phyloP scores from a whole-genome alignment of 257 asterid genomes.

The Thymus quinquecostatus region DNA sequence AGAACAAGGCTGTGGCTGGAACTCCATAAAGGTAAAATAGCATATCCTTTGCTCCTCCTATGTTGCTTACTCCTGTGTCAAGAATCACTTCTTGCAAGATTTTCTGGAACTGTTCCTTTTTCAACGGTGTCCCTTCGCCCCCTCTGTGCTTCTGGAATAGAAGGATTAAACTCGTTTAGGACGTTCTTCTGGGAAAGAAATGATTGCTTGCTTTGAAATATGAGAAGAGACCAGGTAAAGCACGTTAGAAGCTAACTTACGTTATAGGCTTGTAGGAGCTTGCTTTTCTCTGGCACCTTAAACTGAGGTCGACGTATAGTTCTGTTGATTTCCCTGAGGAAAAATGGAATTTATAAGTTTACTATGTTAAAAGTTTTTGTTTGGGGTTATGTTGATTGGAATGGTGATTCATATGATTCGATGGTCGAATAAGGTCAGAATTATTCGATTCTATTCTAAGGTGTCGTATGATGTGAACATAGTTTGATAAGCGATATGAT shows the following conservation, averaged over 20 bases:
- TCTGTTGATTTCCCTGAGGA: constrained; percentile 64
- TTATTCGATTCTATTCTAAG: too few species aligned
- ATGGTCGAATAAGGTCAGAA: too few species aligned
- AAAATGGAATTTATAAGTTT: neutral
- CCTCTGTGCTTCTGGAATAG: constrained; percentile 56
- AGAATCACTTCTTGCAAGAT: constrained; percentile 53
- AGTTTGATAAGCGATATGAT: too few species aligned
- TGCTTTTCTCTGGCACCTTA: constrained; percentile 51
- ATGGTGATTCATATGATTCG: too few species aligned
- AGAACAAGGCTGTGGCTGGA: constrained; percentile 55
- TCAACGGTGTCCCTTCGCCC: constrained; percentile 46
- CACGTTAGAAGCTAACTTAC: constrained; percentile 34
- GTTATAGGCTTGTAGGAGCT: constrained; percentile 42
- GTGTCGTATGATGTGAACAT: too few species aligned
- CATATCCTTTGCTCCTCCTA: constrained; percentile 75
- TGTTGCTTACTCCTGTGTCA: constrained; percentile 64
- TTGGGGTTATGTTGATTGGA: too few species aligned
- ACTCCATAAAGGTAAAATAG: constrained; percentile 65
- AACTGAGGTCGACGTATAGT: constrained; percentile 63
- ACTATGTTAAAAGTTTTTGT: too few species aligned
- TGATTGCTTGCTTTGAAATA: neutral
- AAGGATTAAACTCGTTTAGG: neutral
- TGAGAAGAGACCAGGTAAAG: neutral
- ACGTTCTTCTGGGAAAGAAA: neutral
- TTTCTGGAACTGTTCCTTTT: constrained; percentile 60